Conservation (phyloP, 305 asterid genomes). For the Rubia peregrina region DNA sequence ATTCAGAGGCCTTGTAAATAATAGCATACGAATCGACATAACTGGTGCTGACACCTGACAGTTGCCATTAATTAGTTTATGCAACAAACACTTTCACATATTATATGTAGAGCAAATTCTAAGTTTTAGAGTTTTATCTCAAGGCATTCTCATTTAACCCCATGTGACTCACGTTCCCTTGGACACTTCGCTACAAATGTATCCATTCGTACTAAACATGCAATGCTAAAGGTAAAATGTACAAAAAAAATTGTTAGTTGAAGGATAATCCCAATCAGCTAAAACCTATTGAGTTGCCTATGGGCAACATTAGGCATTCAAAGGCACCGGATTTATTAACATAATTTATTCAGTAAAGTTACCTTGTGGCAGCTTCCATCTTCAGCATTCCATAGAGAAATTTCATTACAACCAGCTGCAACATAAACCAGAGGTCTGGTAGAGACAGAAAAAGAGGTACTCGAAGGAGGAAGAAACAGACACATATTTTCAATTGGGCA, state of each 20-base stretch:
- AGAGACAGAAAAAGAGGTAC: conserved; percentile 68
- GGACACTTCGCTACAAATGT: not conserved
- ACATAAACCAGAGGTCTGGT: conserved; percentile 94
- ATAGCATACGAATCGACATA: not conserved
- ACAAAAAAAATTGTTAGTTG: not conserved
- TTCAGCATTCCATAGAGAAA: conserved; percentile 99
- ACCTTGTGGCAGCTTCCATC: conserved; percentile 99
- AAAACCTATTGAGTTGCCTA: not conserved
- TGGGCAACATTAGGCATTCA: not conserved
- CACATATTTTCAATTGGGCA: conserved; percentile 91
- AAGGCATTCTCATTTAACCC: not conserved
- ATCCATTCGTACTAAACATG: not conserved
- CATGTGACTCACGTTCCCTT: too few species aligned
- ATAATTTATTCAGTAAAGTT: conserved; percentile 14
- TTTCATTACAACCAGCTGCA: conserved; percentile 97
- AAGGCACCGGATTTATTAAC: conserved; percentile 10
- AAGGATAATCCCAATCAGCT: not conserved
- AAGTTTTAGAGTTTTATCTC: not conserved
- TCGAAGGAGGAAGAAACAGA: conserved; percentile 84
- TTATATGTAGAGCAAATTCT: not conserved
- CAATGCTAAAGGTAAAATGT: not conserved
- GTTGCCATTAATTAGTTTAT: conserved; percentile 6
- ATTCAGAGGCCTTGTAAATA: not conserved
- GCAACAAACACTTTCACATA: not conserved
- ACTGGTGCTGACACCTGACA: conserved; percentile 1